Conservation (phyloP, 768 basidiomycete genomes). For the Collybiopsis confluens region DNA sequence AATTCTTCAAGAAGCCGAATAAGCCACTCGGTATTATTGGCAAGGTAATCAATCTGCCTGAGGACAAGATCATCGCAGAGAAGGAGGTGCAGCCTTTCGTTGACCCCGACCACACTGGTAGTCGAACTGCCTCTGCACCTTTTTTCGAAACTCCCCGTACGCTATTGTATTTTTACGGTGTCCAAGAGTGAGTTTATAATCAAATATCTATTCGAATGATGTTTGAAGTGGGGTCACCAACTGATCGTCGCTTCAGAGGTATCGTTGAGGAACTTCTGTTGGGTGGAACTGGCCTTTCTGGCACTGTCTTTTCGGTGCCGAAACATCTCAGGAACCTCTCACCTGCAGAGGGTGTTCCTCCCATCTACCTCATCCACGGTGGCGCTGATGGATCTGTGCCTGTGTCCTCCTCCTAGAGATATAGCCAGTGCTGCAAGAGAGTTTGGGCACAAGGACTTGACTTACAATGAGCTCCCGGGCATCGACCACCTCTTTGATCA, state of each 20-base stretch:
- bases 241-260: no score
- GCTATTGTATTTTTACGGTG: conserved; percentile 35
- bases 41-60: no score
- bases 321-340: conserved; percentile 16
- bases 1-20: conserved; percentile 33
- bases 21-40: conserved; percentile 28
- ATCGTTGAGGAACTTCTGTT: conserved; percentile 27
- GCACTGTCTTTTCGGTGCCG: conserved; percentile 25
- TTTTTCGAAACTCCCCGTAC: conserved; percentile 21
- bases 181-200: conserved; percentile 29
- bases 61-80: conserved; percentile 20
- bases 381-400: conserved; percentile 31
- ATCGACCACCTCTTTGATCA: conserved; percentile 31
- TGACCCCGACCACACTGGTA: conserved; percentile 18
- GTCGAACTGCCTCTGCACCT: conserved; percentile 21
- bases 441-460: conserved; percentile 20
- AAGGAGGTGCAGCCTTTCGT: conserved; percentile 27
- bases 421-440: conserved; percentile 28
- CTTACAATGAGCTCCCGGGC: conserved; percentile 29
- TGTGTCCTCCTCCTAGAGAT: conserved; percentile 26
- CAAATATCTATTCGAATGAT: no score
- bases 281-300: conserved; percentile 26
- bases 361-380: conserved; percentile 32
- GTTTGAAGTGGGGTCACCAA: no score
- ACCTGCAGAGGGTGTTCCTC: conserved; percentile 20